Conservation (phyloP, 2,329 filamentous ascomycete genomes). For the Fusarium ambrosium region DNA sequence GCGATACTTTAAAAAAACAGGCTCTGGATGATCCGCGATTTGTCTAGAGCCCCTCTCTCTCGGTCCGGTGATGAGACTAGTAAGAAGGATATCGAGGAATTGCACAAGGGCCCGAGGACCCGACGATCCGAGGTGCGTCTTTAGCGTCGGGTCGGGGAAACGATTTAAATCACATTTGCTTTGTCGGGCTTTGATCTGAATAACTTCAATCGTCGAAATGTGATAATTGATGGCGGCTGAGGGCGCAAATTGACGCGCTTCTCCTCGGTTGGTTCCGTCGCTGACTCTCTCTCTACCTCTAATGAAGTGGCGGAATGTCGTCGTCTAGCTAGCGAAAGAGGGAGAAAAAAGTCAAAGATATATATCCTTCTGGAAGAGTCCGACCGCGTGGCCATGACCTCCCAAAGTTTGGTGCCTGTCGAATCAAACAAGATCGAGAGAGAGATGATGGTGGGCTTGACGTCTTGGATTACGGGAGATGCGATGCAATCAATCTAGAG, state of each 20-base stretch:
- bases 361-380: slow-evolving; percentile 1
- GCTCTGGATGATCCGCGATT: slow-evolving; percentile 5
- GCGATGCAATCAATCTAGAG: neutral
- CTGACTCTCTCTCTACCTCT: neutral
- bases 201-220: neutral
- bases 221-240: neutral
- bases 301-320: neutral
- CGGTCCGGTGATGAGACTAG: neutral
- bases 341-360: neutral
- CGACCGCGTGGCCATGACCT: neutral
- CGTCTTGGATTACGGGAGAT: neutral
- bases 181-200: neutral
- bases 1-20: neutral
- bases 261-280: neutral
- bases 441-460: neutral
- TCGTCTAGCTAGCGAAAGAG: neutral
- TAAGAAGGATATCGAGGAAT: neutral
- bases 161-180: too few species aligned
- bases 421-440: slow-evolving; percentile 2
- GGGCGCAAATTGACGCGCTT: neutral
- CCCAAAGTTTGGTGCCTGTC: slow-evolving; percentile 3
- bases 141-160: neutral
- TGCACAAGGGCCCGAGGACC: neutral
- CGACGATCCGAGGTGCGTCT: neutral
- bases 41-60: neutral